Base-by-base conservation (phyloP, 2,329 filamentous ascomycete genomes). In the Pseudopithomyces chartarum region DNA sequence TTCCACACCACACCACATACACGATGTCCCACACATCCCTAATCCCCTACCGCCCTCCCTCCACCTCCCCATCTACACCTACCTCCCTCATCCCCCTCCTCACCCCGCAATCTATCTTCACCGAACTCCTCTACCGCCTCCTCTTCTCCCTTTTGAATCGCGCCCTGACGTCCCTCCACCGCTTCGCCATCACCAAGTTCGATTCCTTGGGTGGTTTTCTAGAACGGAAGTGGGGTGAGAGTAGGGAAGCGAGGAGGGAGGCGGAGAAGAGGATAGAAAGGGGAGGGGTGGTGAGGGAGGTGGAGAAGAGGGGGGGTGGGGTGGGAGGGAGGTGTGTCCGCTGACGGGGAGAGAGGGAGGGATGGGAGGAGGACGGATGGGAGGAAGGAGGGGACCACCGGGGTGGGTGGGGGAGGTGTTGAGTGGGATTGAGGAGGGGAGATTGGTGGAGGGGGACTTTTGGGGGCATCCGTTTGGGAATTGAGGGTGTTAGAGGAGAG, bases 41-140 rank as follows among this genome's bases (percentile, higher is more conserved):
- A 44, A 51, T n/a, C 17, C 59, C 29, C 33, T 34, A 19, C 33
- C 58, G 12, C 23, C 52, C 29, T 56, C 60, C 17, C n/a, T 29
- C 45, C 39, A 15, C 34, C 34, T 11, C 34, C 34, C 17, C 34
- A 15, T 38, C 34, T 15, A n/a, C n/a, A n/a, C n/a, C n/a, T n/a
- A n/a, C n/a, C n/a, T n/a, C 26, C 26, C 26, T 29, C 59, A 62
- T 38, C 34, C 54, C 38, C 43, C 59, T 29, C 15, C 55, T 8
- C 55, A 50, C 40, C 22, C 54, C 2, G 48, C 58, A 57, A 68
- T 67, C 34, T 19, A 65, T 72, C 29, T 66, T 63, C 15, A 70
- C 70, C 2, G 68, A 73, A 48, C 59, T 72, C 2, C 62, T 71
- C 50, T 73, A 71, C 39, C 69, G 70, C 46, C 42, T 73, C 32